Base-by-base conservation (phyloP, 352 stramenopile species). In the Phytophthora ohioensis region DNA sequence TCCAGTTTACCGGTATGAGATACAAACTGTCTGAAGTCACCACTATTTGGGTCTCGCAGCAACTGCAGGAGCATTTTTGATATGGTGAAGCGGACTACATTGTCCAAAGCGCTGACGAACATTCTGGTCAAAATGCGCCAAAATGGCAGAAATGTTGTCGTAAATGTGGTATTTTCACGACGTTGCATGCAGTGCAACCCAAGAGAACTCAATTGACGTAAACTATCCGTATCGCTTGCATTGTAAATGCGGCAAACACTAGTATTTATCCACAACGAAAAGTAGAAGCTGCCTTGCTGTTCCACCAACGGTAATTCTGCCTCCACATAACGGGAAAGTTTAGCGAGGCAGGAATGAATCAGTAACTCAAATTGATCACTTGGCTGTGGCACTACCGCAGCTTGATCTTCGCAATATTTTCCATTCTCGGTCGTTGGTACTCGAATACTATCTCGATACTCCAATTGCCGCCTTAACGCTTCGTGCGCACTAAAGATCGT, bases 61-160 rank as follows among this genome's bases (percentile, higher is more conserved):
- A 74, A 36, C 31, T 61, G 54, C 0, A 70, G 21, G 13, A 74
- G 17, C 41, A 74, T 17, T 27, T 58, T 46, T 4, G 41, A 56
- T 11, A 54, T 21, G 6, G 17, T 41, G n/a, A 32, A 36, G 54
- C 35, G 52, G n/a, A 64, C 32, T 21, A 3, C 10, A 15, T 36
- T 35, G 10, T 27, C 17, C 9, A 32, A 5, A 45, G 39, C 41
- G 7, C 13, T 43, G 3, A 34, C 46, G 42, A 70, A 70, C 49
- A 55, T 61, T 3, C 67, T 62, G 2, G 53, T 52, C 39, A 74
- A 41, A 17, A 43, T 13, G 21, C 60, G 67, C 67, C 67, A 74
- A 45, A 57, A 66, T 4, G 49, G 61, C 12, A 3, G 46, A 31
- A 59, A 69, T 4, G 30, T 6, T 9, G 36, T 11, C 13, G 53